These are phyloP conservation scores for Mortierella sp. DNA, from an alignment of 371 early-diverging fungal genomes.

Conservation along the genomic window DNA sequence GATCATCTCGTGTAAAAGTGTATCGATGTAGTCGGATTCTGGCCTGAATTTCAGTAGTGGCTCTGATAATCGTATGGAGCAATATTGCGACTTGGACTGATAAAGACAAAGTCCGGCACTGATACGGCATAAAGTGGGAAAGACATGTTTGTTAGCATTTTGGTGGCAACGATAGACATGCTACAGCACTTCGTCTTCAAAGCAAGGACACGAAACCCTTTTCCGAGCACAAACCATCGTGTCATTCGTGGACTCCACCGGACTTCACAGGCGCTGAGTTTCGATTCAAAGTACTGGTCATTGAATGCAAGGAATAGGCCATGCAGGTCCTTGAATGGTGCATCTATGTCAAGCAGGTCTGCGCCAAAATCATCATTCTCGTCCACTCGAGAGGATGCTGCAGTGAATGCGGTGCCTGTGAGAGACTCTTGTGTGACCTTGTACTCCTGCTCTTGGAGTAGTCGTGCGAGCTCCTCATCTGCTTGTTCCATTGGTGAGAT, in stretches of 20 bases:
- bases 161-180: background rate
- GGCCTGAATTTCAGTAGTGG: constrained; percentile 77
- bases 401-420: no score
- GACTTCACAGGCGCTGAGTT: constrained; percentile 68
- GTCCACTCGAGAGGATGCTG: background rate
- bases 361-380: constrained; percentile 22
- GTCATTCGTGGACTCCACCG: constrained; percentile 74
- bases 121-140: background rate
- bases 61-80: constrained; percentile 68
- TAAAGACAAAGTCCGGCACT: constrained; percentile 65
- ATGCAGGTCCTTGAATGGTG: constrained; percentile 59
- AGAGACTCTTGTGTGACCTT: constrained; percentile 7
- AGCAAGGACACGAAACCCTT: background rate
- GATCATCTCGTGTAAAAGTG: constrained; percentile 63
- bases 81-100: constrained; percentile 53
- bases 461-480: constrained; percentile 57
- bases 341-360: constrained; percentile 38
- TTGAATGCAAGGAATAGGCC: constrained; percentile 67
- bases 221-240: constrained; percentile 57
- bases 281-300: constrained; percentile 63
- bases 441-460: constrained; percentile 55
- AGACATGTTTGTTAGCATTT: background rate
- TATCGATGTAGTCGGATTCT: constrained; percentile 64
- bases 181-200: constrained; percentile 1
- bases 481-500: constrained; percentile 40